Percentiles rank a stretch among this genome's conserved stretches.
phyloP scores from a whole-genome alignment of 805 yeast genomes.

The Candida boidinii region DNA sequence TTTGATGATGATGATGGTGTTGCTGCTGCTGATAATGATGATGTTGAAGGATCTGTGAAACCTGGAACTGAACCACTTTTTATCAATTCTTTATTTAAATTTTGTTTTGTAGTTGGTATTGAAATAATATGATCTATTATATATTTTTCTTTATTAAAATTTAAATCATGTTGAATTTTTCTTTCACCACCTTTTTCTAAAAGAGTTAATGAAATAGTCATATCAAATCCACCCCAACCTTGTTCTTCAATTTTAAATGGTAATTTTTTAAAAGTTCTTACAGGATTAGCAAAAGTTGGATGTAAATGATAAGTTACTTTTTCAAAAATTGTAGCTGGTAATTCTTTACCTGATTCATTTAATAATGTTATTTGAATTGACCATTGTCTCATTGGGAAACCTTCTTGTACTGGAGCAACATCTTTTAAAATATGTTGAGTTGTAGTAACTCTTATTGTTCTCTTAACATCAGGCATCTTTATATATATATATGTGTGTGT shows the following conservation, averaged over 20 bases:
- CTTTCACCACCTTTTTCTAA: conserved; percentile 86
- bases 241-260: conserved; percentile 87
- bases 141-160: conserved; percentile 72
- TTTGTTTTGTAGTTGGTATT: conserved; percentile 70
- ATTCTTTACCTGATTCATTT: conserved; percentile 71
- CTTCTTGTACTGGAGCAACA: conserved; percentile 78
- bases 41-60: conserved; percentile 13
- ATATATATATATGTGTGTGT: background rate
- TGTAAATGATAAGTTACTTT: conserved; percentile 89
- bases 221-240: conserved; percentile 98
- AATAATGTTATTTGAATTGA: conserved; percentile 66
- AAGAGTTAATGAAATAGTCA: conserved; percentile 68
- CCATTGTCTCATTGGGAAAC: conserved; percentile 95
- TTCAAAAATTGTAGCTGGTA: conserved; percentile 84
- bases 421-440: conserved; percentile 76
- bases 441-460: conserved; percentile 84
- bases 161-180: conserved; percentile 81
- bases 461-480: conserved; percentile 47
- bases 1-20: conserved; percentile 6
- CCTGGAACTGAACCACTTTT: conserved; percentile 82
- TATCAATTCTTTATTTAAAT: conserved; percentile 58
- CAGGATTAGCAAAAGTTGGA: conserved; percentile 91
- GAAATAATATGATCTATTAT: conserved; percentile 68
- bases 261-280: conserved; percentile 65
- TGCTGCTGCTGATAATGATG: conserved; percentile 1